phyloP scores from a whole-genome alignment of 108 stramenopile species.

The Cyclotella atomus region DNA sequence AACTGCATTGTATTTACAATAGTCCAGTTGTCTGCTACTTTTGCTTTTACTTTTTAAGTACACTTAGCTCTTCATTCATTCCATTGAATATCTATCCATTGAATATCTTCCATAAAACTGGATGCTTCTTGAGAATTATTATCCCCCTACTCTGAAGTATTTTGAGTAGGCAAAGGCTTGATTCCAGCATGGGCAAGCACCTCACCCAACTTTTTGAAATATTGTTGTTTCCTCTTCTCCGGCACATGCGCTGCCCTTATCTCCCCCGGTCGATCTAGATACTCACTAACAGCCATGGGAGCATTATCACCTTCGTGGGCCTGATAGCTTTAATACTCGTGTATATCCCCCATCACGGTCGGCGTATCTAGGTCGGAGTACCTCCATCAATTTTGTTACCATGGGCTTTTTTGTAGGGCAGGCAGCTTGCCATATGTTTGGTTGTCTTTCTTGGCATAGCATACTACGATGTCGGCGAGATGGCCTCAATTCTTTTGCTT shows the following conservation, averaged over 20 bases:
- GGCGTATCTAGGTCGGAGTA: constrained; percentile 95
- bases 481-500: constrained; percentile 95
- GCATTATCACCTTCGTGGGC: constrained; percentile 91
- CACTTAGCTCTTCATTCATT: too few species aligned
- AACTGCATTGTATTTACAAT: background rate
- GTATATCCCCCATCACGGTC: constrained; percentile 96
- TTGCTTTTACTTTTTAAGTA: too few species aligned
- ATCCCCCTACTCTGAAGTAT: background rate
- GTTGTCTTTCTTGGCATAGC: constrained; percentile 61
- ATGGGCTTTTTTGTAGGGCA: constrained; percentile 71
- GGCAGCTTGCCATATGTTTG: constrained; percentile 40
- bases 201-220: constrained; percentile 44
- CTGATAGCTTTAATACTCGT: constrained; percentile 89
- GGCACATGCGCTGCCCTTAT: constrained; percentile 88
- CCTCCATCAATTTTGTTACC: constrained; percentile 92
- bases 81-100: too few species aligned
- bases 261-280: constrained; percentile 97
- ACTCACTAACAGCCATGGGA: constrained; percentile 98
- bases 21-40: too few species aligned
- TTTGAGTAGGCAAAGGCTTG: constrained; percentile 13
- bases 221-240: constrained; percentile 42
- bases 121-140: too few species aligned
- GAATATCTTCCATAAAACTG: too few species aligned
- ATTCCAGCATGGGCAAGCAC: constrained; percentile 51
- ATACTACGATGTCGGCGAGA: constrained; percentile 93